A percentile compares a stretch with the other conserved stretches of the same genome.
phyloP scores from a whole-genome alignment of 2,329 filamentous ascomycete species.

The Ophiobolus disseminans region DNA sequence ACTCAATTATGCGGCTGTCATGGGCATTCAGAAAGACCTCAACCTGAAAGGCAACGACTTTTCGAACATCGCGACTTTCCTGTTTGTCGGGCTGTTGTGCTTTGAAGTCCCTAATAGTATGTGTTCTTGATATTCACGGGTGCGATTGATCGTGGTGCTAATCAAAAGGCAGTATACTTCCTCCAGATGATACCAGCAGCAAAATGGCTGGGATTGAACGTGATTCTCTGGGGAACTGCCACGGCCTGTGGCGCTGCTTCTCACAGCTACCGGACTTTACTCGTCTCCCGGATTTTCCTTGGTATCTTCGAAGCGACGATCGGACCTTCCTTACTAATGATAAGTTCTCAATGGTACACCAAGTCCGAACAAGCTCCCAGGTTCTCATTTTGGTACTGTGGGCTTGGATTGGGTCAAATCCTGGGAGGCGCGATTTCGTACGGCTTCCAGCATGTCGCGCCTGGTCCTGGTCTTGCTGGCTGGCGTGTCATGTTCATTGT shows the following conservation, averaged over 20 bases:
- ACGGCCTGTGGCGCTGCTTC: slow-evolving; percentile 57
- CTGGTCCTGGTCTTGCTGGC: slow-evolving; percentile 7
- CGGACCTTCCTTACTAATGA: slow-evolving; percentile 60
- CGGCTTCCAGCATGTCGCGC: slow-evolving; percentile 30
- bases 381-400: slow-evolving; percentile 68
- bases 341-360: slow-evolving; percentile 63
- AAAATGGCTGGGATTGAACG: slow-evolving; percentile 57
- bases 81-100: slow-evolving; percentile 47
- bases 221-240: slow-evolving; percentile 56
- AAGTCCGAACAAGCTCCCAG: slow-evolving; percentile 65
- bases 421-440: slow-evolving; percentile 23
- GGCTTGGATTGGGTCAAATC: slow-evolving; percentile 46
- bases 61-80: slow-evolving; percentile 41
- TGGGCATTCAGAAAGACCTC: slow-evolving; percentile 50
- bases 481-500: slow-evolving; percentile 32
- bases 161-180: slow-evolving; percentile 11
- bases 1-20: slow-evolving; percentile 48
- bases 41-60: slow-evolving; percentile 46
- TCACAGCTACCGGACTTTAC: slow-evolving; percentile 55
- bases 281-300: slow-evolving; percentile 56
- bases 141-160: not conserved
- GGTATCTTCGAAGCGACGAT: slow-evolving; percentile 63
- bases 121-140: not conserved
- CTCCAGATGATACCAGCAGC: slow-evolving; percentile 60
- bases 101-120: slow-evolving; percentile 50